Evolutionary conservation across 345 rosid genomes (phyloP).

Genomic region (Acer negundo): DNA sequence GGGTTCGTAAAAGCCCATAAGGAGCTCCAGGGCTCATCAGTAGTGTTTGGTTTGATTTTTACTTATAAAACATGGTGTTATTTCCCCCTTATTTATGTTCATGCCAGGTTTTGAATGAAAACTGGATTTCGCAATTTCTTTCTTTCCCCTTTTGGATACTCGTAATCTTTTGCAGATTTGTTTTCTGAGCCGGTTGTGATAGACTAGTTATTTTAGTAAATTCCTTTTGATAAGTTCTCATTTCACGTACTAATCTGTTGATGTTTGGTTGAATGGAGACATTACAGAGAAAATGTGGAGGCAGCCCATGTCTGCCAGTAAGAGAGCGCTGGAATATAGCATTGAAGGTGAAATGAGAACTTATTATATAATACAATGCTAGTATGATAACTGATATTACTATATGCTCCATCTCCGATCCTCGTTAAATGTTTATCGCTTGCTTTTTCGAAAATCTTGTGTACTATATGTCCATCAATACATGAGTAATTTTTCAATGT

Average conservation of each 20-base stretch:
- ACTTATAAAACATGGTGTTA: background rate
- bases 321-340: background rate
- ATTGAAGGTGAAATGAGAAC: background rate
- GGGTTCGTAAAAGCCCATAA: constrained; percentile 13
- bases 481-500: background rate
- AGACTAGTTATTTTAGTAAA: background rate
- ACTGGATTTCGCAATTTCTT: background rate
- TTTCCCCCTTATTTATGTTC: background rate
- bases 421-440: background rate
- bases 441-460: background rate
- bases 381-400: background rate
- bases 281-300: background rate
- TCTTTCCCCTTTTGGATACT: background rate
- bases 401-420: background rate
- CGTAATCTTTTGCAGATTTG: background rate
- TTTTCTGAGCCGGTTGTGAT: background rate
- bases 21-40: constrained; percentile 16
- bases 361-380: too few relatives aligned
- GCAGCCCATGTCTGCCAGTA: background rate
- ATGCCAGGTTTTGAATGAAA: background rate
- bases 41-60: constrained; percentile 20
- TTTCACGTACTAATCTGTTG: background rate
- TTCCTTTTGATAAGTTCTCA: background rate
- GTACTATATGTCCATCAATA: background rate
- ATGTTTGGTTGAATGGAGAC: background rate